Percentiles rank a stretch among this genome's conserved stretches.
phyloP scores from a whole-genome alignment of 2,329 filamentous ascomycete species.

The Didymellaceae sp. region DNA sequence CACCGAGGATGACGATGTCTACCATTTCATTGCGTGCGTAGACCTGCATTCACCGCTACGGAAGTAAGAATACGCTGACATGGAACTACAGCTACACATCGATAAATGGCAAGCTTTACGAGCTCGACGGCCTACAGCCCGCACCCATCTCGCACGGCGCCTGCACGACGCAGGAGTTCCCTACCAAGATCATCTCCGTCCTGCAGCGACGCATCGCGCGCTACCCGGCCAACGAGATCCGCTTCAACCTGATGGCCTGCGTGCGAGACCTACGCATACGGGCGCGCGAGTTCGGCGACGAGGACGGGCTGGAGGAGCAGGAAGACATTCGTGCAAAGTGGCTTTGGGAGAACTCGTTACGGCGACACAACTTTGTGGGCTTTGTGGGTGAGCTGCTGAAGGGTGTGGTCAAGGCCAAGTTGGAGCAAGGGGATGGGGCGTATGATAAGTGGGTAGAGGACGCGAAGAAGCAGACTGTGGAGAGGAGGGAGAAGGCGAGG shows the following conservation, averaged over 20 bases:
- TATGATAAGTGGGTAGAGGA: constrained; percentile 78
- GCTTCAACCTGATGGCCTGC: constrained; percentile 95
- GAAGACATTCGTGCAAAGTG: constrained; percentile 83
- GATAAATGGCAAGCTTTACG: constrained; percentile 81
- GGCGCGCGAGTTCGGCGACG: constrained; percentile 82
- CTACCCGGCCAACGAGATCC: constrained; percentile 86
- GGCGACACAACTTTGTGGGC: constrained; percentile 94
- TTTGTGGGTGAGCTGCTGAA: constrained; percentile 92
- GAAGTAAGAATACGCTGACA: neutral
- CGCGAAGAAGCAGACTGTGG: constrained; percentile 64
- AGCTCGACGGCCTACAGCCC: constrained; percentile 92
- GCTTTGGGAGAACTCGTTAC: constrained; percentile 92
- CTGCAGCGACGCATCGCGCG: constrained; percentile 81
- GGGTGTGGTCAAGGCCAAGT: constrained; percentile 78
- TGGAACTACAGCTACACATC: constrained; percentile 68
- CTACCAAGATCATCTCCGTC: constrained; percentile 82
- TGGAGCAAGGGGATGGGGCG: constrained; percentile 67
- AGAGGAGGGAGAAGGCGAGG: constrained; percentile 54
- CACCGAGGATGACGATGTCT: constrained; percentile 84
- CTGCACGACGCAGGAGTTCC: constrained; percentile 74
- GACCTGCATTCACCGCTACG: neutral
- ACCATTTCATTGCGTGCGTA: constrained; percentile 84
- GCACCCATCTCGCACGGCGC: constrained; percentile 87
- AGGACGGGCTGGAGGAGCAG: constrained; percentile 78
- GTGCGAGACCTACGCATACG: constrained; percentile 79